phyloP scores from a whole-genome alignment of 768 basidiomycete species.

The Tulasnella sp. region DNA sequence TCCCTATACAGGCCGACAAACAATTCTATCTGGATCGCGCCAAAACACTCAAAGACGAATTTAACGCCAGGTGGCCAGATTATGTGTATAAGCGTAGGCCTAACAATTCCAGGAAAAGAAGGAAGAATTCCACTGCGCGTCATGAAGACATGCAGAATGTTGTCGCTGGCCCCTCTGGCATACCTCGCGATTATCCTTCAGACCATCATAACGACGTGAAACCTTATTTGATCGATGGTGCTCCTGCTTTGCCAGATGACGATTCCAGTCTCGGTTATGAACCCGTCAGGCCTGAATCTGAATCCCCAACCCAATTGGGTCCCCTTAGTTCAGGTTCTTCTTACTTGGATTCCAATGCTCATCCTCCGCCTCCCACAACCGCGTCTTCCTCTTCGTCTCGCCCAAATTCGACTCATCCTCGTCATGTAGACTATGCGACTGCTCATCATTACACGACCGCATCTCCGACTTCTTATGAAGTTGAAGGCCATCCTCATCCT shows the following conservation, averaged over 20 bases:
- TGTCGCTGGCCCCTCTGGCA: neutral
- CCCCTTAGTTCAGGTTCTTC: neutral
- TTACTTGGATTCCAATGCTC: neutral
- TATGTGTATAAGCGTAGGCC: conserved; percentile 81
- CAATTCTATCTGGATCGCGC: conserved; percentile 82
- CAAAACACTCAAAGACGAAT: conserved; percentile 70
- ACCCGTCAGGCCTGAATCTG: too few relatives aligned
- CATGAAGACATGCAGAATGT: neutral
- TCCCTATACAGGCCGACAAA: conserved; percentile 47
- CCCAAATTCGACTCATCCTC: neutral
- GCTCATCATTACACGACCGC: neutral
- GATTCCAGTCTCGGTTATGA: too few relatives aligned
- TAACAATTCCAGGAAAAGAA: conserved; percentile 68
- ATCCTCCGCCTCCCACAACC: neutral
- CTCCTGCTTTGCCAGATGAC: too few relatives aligned
- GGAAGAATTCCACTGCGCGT: conserved; percentile 22
- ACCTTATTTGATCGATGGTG: too few relatives aligned
- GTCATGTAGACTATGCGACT: neutral
- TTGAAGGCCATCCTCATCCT: neutral
- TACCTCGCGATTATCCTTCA: neutral
- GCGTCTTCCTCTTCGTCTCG: neutral
- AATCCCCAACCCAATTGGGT: neutral
- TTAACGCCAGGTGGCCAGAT: conserved; percentile 77
- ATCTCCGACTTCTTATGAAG: neutral
- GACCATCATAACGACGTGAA: neutral